Conservation (phyloP, 495 filamentous ascomycete genomes). For the Neurospora hispaniola region DNA sequence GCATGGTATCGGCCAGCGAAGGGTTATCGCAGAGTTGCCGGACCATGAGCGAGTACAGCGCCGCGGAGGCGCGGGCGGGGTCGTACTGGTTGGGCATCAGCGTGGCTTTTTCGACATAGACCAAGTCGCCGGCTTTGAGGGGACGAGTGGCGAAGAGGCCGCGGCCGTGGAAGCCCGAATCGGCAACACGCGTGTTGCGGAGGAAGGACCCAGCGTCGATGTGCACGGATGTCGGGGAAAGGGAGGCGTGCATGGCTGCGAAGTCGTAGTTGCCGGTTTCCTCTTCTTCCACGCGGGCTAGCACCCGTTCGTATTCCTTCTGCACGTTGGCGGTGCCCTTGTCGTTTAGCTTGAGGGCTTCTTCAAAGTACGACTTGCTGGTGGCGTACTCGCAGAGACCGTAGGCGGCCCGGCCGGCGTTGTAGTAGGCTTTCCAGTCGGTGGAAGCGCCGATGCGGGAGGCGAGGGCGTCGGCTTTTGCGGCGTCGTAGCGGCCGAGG, state of each 20-base stretch:
- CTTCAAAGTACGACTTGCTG: slow-evolving; percentile 18
- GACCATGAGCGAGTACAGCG: slow-evolving; percentile 31
- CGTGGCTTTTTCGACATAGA: slow-evolving; percentile 47
- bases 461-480: slow-evolving; percentile 32
- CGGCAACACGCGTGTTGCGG: slow-evolving; percentile 10
- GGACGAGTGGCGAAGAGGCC: slow-evolving; percentile 41
- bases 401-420: slow-evolving; percentile 39
- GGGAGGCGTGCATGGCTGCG: slow-evolving; percentile 23
- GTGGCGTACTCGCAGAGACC: slow-evolving; percentile 29
- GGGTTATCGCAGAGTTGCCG: slow-evolving; percentile 43
- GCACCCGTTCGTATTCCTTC: slow-evolving; percentile 26
- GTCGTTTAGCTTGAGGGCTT: slow-evolving; percentile 24
- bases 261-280: slow-evolving; percentile 38
- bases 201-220: slow-evolving; percentile 39
- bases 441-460: slow-evolving; percentile 14
- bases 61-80: slow-evolving; percentile 26
- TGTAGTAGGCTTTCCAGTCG: slow-evolving; percentile 40
- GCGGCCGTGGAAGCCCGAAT: slow-evolving; percentile 22
- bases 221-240: slow-evolving; percentile 17
- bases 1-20: slow-evolving; percentile 27
- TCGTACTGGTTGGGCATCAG: slow-evolving; percentile 24
- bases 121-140: slow-evolving; percentile 39
- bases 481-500: slow-evolving; percentile 35
- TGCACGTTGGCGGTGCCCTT: slow-evolving; percentile 11
- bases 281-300: slow-evolving; percentile 26